phyloP scores from a whole-genome alignment of 352 stramenopile genomes.

The Globisporangium radiosum region DNA sequence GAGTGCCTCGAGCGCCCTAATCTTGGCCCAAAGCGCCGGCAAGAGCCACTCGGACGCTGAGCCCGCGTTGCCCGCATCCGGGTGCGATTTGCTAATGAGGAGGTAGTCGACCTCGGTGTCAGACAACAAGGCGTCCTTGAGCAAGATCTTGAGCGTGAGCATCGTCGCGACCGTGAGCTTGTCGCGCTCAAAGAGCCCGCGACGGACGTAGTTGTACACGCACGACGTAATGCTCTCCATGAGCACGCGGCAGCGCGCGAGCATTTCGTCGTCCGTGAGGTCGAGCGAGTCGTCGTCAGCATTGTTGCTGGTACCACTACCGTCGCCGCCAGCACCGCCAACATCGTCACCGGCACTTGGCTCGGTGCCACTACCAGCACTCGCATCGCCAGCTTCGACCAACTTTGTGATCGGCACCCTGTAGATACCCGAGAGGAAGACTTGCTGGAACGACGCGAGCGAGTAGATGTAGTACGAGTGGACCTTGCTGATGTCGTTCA shows the following conservation, averaged over 20 bases:
- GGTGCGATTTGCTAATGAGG: constrained; percentile 78
- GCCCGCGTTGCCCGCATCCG: constrained; percentile 90
- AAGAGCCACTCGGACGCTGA: constrained; percentile 92
- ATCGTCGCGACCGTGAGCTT: constrained; percentile 94
- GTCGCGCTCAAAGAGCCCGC: constrained; percentile 92
- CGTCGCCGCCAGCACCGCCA: constrained; percentile 4
- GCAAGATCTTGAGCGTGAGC: constrained; percentile 91
- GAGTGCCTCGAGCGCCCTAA: constrained; percentile 91
- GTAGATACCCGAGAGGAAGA: constrained; percentile 94
- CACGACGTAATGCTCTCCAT: constrained; percentile 92
- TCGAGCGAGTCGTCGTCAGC: constrained; percentile 26
- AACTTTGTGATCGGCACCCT: constrained; percentile 58
- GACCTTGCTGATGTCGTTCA: constrained; percentile 96
- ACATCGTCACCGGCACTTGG: not conserved
- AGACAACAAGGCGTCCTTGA: constrained; percentile 82
- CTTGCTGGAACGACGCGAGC: constrained; percentile 93
- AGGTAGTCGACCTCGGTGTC: constrained; percentile 90
- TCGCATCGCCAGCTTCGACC: constrained; percentile 18
- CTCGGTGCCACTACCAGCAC: not conserved
- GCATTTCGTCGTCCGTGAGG: constrained; percentile 88
- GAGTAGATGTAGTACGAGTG: constrained; percentile 98
- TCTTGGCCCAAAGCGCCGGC: constrained; percentile 82
- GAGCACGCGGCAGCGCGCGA: constrained; percentile 69
- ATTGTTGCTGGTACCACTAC: not conserved
- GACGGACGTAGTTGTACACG: constrained; percentile 94